Evolutionary conservation across 345 rosid species (phyloP).

Genomic region (Hypericum androsaemum): DNA sequence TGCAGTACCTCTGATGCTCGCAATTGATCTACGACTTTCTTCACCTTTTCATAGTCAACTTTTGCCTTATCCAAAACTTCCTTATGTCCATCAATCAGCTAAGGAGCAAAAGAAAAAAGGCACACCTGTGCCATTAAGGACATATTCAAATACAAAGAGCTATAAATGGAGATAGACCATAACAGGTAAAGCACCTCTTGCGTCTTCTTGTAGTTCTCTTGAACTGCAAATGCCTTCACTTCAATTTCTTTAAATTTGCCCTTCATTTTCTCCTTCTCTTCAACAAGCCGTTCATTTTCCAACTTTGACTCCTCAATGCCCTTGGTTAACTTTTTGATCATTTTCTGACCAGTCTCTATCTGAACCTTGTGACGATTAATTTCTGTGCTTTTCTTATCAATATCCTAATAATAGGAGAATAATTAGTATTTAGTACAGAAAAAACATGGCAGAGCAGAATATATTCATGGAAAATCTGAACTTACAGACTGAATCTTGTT

Average conservation of each 20-base stretch:
- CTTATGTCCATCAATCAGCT: constrained; percentile 76
- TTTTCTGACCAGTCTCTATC: constrained; percentile 76
- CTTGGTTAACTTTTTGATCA: constrained; percentile 78
- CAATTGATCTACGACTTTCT: constrained; percentile 68
- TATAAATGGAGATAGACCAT: constrained; percentile 3
- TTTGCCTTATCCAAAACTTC: constrained; percentile 60
- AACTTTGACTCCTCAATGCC: constrained; percentile 69
- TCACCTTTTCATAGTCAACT: constrained; percentile 53
- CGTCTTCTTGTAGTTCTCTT: constrained; percentile 65
- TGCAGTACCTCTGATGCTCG: constrained; percentile 70
- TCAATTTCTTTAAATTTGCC: constrained; percentile 55
- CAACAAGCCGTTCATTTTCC: constrained; percentile 58
- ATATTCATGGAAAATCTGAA: constrained; percentile 7
- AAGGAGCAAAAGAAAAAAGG: constrained; percentile 9
- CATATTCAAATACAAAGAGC: neutral
- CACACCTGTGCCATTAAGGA: constrained; percentile 8
- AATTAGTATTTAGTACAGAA: constrained; percentile 15
- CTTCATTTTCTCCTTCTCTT: constrained; percentile 63
- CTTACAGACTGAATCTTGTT: constrained; percentile 81
- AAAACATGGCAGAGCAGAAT: constrained; percentile 10
- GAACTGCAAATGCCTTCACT: constrained; percentile 75
- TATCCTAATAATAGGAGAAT: constrained; percentile 42
- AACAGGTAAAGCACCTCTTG: constrained; percentile 45
- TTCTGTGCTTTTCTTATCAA: constrained; percentile 72
- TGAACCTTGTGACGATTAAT: constrained; percentile 84